Conservation (phyloP, 169 alveolate genomes). For the Eimeria sp. region DNA sequence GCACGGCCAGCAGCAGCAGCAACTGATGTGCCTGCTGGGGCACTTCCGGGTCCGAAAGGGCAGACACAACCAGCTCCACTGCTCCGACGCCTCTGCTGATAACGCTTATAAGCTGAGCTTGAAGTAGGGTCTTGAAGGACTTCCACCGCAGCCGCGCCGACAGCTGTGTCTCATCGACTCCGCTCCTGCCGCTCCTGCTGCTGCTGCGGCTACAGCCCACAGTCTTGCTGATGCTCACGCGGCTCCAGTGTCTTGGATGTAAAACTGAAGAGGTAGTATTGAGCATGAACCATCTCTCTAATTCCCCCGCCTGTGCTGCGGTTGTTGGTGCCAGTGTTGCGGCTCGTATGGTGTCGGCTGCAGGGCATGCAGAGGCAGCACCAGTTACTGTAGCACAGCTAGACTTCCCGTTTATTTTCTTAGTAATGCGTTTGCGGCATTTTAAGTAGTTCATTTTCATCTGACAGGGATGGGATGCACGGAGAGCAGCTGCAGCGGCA, state of each 20-base stretch:
- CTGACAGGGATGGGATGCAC: background rate
- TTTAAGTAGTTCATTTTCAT: background rate
- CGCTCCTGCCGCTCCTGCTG: background rate
- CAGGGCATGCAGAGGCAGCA: constrained; percentile 6
- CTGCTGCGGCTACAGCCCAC: constrained; percentile 12
- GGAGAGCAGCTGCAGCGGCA: background rate
- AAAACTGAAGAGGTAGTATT: background rate
- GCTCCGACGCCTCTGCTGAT: background rate
- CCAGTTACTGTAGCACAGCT: background rate
- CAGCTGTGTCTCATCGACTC: background rate
- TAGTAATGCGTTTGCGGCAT: background rate
- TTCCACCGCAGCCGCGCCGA: too few species aligned
- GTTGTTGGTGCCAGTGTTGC: background rate
- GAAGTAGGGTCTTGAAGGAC: too few species aligned
- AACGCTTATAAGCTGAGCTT: background rate
- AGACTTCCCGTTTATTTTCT: background rate
- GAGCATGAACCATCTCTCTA: background rate
- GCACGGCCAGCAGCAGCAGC: constrained; percentile 23
- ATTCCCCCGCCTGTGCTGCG: background rate
- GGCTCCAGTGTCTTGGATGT: background rate
- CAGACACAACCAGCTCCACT: background rate
- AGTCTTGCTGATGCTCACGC: constrained; percentile 6
- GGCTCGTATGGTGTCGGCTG: background rate
- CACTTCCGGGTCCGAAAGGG: background rate
- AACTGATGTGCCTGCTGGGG: background rate